phyloP scores from a whole-genome alignment of 192 early-diverging fungal genomes.

The Backusella sp. region DNA sequence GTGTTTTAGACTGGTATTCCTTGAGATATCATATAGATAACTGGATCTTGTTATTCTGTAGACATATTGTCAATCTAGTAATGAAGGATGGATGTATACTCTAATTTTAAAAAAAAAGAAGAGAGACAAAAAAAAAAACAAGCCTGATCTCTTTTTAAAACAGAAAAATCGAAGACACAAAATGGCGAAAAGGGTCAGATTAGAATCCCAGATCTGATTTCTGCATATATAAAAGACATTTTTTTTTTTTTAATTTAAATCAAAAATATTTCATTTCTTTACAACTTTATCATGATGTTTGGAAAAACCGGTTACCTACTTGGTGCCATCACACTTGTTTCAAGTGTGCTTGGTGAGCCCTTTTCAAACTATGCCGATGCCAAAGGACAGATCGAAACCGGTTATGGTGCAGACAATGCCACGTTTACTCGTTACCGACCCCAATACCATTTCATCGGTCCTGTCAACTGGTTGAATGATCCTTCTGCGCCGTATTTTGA shows the following conservation, averaged over 20 bases:
- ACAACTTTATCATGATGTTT: background rate
- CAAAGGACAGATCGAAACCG: slow-evolving; percentile 10
- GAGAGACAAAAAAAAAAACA: no score
- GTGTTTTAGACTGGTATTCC: background rate
- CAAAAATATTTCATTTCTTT: no score
- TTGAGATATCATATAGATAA: background rate
- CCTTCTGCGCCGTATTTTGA: slow-evolving; percentile 29
- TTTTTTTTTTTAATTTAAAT: no score
- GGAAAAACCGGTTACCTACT: background rate
- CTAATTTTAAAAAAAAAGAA: no score
- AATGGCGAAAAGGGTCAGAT: no score
- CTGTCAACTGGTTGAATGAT: slow-evolving; percentile 34
- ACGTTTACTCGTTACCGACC: slow-evolving; percentile 5
- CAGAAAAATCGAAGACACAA: no score
- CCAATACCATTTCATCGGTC: slow-evolving; percentile 17
- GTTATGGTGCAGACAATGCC: slow-evolving; percentile 14
- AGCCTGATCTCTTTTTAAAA: no score
- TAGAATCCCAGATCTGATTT: background rate
- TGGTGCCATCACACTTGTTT: background rate
- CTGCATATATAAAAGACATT: background rate
- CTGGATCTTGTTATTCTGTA: no score
- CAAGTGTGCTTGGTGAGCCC: background rate
- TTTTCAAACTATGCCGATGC: background rate
- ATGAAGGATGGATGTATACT: no score
- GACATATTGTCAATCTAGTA: no score